These are phyloP conservation scores for Reutealis trisperma DNA, from an alignment of 345 rosid species.

Conservation along the genomic window DNA sequence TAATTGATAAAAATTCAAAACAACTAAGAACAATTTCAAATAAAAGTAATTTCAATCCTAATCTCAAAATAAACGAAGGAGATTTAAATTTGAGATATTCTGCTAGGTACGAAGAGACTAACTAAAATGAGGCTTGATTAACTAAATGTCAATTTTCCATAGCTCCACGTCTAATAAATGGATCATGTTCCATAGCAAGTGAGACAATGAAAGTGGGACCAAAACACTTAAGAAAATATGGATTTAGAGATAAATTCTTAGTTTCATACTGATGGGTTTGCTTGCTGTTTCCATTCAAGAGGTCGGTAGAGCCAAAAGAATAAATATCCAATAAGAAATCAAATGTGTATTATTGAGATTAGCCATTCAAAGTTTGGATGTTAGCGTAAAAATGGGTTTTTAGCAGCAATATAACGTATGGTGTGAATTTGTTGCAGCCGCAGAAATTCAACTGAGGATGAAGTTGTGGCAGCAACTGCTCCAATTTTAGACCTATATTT, in stretches of 20 bases:
- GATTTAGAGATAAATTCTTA: too few species aligned
- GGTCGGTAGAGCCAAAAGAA: not conserved
- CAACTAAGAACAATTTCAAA: too few species aligned
- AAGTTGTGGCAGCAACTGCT: constrained; percentile 13
- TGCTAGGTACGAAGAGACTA: too few species aligned
- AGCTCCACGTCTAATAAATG: not conserved
- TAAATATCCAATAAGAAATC: not conserved
- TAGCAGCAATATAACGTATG: constrained; percentile 13
- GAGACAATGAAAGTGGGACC: not conserved
- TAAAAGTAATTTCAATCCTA: too few species aligned
- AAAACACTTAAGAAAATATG: not conserved
- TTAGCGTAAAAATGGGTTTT: not conserved
- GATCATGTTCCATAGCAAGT: not conserved
- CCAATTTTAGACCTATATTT: not conserved
- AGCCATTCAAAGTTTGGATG: not conserved
- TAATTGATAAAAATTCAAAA: too few species aligned
- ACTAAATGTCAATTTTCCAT: too few species aligned
- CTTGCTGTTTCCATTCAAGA: not conserved
- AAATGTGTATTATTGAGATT: not conserved
- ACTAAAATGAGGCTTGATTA: too few species aligned
- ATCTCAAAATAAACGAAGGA: too few species aligned
- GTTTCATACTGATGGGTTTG: not conserved
- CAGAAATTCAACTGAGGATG: not conserved
- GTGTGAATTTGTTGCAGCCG: not conserved
- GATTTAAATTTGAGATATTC: too few species aligned